phyloP scores from a whole-genome alignment of 2,329 filamentous ascomycete species.

The Teratosphaeria destructans region DNA sequence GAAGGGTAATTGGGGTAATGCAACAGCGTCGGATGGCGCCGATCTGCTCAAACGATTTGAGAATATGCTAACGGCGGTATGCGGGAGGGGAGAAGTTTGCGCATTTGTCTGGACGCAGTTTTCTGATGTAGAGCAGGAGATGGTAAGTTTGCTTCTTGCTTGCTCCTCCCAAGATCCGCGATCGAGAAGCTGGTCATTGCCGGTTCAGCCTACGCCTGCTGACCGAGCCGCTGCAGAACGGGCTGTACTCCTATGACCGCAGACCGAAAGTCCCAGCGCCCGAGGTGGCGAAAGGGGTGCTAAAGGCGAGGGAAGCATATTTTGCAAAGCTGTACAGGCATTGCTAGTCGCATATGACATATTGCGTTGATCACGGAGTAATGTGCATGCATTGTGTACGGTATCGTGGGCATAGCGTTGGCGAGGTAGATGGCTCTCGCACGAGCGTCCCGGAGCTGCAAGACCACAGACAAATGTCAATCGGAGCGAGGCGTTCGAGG shows the following conservation, averaged over 20 bases:
- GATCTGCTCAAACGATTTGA: slow-evolving; percentile 51
- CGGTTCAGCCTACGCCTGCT: neutral
- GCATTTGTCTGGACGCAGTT: slow-evolving; percentile 59
- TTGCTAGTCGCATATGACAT: neutral
- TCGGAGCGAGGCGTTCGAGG: too few relatives aligned
- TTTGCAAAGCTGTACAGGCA: neutral
- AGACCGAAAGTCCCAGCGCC: slow-evolving; percentile 49
- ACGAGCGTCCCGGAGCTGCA: too few relatives aligned
- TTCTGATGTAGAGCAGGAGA: slow-evolving; percentile 53
- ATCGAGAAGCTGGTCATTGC: neutral
- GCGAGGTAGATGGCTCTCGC: too few relatives aligned
- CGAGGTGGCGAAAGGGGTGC: slow-evolving; percentile 49
- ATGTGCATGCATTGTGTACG: too few relatives aligned
- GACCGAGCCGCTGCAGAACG: slow-evolving; percentile 33
- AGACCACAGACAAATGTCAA: too few relatives aligned
- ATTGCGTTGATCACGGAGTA: too few relatives aligned
- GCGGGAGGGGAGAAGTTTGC: slow-evolving; percentile 46
- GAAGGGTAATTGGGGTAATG: slow-evolving; percentile 56
- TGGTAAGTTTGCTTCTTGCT: neutral
- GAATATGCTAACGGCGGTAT: slow-evolving; percentile 48
- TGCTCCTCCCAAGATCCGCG: neutral
- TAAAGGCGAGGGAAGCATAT: slow-evolving; percentile 42
- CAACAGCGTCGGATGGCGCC: slow-evolving; percentile 49
- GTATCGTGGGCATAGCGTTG: too few relatives aligned
- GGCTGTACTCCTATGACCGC: slow-evolving; percentile 53